These are phyloP conservation scores for Ilex aquifolium DNA, from an alignment of 257 asterid species.

Conservation along the genomic window DNA sequence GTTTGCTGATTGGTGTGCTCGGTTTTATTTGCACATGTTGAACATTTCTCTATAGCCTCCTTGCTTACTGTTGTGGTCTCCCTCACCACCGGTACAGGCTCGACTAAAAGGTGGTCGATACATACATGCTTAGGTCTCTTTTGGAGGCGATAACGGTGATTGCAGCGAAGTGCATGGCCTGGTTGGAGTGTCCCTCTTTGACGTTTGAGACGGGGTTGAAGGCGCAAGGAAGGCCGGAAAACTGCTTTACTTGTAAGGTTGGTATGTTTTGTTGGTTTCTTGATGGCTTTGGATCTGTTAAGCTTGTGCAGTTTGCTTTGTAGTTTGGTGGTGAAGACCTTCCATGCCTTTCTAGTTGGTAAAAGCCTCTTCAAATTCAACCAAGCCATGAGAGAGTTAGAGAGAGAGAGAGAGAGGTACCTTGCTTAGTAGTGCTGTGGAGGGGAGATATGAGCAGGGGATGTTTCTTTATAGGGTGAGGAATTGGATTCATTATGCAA, in stretches of 20 bases:
- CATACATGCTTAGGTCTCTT: conserved; percentile 37
- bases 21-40: conserved; percentile 4
- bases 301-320: conserved; percentile 39
- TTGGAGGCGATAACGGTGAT: conserved; percentile 7
- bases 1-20: neutral
- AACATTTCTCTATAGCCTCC: conserved; percentile 9
- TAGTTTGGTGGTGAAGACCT: conserved; percentile 33
- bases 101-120: conserved; percentile 53
- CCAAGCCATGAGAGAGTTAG: conserved; percentile 33
- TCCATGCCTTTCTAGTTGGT: conserved; percentile 51
- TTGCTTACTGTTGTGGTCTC: conserved; percentile 12
- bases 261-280: conserved; percentile 9
- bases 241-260: conserved; percentile 5
- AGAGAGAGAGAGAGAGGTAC: neutral
- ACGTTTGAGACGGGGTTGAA: conserved; percentile 15
- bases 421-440: neutral
- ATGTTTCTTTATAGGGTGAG: conserved; percentile 15
- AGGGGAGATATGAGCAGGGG: neutral
- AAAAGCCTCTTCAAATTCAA: conserved; percentile 36
- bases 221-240: conserved; percentile 8
- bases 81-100: conserved; percentile 19
- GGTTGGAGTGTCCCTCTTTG: conserved; percentile 19
- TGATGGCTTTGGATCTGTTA: conserved; percentile 25
- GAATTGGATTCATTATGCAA: neutral
- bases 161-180: conserved; percentile 8